Base-by-base conservation (phyloP, 805 yeast species). In the Vanderwaltozyma tropicalis region DNA sequence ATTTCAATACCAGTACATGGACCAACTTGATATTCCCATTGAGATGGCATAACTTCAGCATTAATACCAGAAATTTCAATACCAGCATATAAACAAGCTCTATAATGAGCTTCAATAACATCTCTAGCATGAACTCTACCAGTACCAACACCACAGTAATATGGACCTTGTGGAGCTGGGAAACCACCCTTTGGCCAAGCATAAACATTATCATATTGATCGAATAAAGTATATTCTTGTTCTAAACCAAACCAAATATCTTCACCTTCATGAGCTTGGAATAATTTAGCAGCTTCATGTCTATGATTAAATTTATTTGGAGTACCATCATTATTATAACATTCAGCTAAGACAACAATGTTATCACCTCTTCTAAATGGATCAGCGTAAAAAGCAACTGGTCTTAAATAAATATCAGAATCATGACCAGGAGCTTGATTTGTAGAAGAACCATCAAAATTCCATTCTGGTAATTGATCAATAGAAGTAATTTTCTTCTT, bases 121-220 rank as follows among this genome's bases (percentile, higher is more conserved):
- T 92, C 98, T 72, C 98, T 79, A 59, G 96, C 95, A 65, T 80
- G 85, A 47, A 89, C 98, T 72, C 86, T 88, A 61, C 96, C 96
- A 56, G 96, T 76, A 69, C 98, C 98, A 49, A 92, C 98, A 78
- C 97, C 98, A 75, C 98, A 92, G 80, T 92, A 92, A 82, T 92
- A 92, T 45, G 98, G 98, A 51, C 98, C 98, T 72, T 92, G 98
- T 49, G 98, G 97, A 53, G 95, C 97, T 63, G 98, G 98, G 94
- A 76, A 92, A 47, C 97, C 98, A 55, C 96, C 96, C 73, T 84
- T 80, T 67, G 98, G 98, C 98, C 98, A 92, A 49, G 95, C 97
- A 67, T 88, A 92, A 46, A 82, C 87, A 57, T 80, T 69, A 65
- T 84, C 95, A 57, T 66, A 80, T 64, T 83, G 80, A 66, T 92